Evolutionary conservation across 768 basidiomycete genomes (phyloP).

Genomic region (Serpula lacrymans): DNA sequence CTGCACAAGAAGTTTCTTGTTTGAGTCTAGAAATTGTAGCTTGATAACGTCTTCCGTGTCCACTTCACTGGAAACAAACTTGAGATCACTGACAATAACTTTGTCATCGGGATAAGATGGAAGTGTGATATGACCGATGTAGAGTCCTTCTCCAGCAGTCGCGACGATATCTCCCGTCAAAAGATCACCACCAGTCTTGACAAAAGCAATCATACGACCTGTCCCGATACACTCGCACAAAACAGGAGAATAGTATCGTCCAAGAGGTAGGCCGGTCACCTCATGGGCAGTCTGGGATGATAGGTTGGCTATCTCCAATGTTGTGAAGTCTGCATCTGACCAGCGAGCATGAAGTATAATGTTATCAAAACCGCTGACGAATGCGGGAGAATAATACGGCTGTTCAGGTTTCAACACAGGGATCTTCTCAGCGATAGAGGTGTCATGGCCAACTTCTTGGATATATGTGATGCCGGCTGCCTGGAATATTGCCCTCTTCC

Average conservation of each 20-base stretch:
- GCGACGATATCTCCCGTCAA: constrained; percentile 65
- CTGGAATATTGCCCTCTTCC: constrained; percentile 57
- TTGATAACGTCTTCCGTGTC: constrained; percentile 39
- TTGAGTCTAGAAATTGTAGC: constrained; percentile 54
- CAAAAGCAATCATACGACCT: constrained; percentile 53
- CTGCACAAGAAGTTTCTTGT: constrained; percentile 57
- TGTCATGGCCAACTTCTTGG: constrained; percentile 34
- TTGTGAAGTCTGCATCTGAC: constrained; percentile 61
- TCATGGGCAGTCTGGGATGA: constrained; percentile 41
- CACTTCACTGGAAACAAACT: constrained; percentile 51
- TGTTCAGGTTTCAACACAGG: constrained; percentile 46
- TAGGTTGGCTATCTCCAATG: constrained; percentile 63
- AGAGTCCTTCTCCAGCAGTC: constrained; percentile 60
- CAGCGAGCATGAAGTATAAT: constrained; percentile 64
- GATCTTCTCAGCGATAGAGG: constrained; percentile 31
- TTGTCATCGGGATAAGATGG: constrained; percentile 30
- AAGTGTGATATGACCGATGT: constrained; percentile 56
- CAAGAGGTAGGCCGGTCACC: constrained; percentile 55
- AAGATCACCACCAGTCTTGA: constrained; percentile 57
- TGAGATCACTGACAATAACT: constrained; percentile 45
- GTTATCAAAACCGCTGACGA: constrained; percentile 36
- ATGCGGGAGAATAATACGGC: constrained; percentile 67
- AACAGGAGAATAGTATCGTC: constrained; percentile 61
- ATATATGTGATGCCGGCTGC: constrained; percentile 61
- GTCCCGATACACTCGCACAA: constrained; percentile 44